Evolutionary conservation across 495 filamentous ascomycete species (phyloP).

Genomic region (Copromyces sp.): DNA sequence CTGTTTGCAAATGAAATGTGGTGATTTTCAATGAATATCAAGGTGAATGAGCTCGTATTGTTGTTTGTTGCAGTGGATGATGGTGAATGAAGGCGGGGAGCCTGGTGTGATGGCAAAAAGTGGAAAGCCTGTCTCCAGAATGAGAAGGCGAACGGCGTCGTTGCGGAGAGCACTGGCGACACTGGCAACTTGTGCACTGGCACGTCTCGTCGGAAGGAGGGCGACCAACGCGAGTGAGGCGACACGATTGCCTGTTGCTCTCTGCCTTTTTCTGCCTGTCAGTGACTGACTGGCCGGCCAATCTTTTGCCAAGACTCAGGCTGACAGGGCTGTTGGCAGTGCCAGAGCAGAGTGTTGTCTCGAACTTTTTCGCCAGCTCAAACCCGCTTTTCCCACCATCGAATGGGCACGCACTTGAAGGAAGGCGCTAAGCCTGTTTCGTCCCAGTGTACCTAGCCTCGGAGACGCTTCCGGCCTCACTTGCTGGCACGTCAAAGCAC

Average conservation of each 20-base stretch:
- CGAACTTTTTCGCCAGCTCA: background rate
- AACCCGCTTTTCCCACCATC: background rate
- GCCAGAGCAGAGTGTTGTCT: background rate
- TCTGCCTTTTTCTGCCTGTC: background rate
- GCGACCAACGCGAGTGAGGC: background rate
- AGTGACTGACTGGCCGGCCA: background rate
- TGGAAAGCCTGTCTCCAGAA: background rate
- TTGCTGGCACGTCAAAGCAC: background rate
- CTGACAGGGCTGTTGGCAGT: background rate
- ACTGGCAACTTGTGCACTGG: too few relatives aligned
- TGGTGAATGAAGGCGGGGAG: background rate
- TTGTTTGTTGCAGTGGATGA: background rate
- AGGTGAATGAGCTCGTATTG: background rate
- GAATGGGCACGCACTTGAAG: background rate
- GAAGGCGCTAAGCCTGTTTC: background rate
- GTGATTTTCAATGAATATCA: background rate
- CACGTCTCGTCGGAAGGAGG: background rate
- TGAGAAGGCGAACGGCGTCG: background rate
- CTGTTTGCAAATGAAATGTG: background rate
- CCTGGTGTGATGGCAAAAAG: background rate
- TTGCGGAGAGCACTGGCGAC: background rate
- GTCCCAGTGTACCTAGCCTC: background rate
- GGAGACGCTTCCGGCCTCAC: background rate
- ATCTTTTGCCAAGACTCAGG: background rate
- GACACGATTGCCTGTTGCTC: background rate